Conservation (phyloP, 176 grass and related monocot genomes). For the Poa annua region DNA sequence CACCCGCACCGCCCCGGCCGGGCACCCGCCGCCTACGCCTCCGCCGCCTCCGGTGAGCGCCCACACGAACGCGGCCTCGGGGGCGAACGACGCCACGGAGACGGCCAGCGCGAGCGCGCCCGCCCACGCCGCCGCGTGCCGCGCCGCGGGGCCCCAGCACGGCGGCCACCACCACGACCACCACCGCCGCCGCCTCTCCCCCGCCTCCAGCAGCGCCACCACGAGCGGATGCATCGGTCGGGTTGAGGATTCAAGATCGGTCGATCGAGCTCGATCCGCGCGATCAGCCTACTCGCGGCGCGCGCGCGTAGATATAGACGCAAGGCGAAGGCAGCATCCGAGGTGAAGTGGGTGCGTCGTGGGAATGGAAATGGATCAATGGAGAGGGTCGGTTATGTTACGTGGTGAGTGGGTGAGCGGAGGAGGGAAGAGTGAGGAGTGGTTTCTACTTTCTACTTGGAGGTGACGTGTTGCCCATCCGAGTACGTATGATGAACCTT, state of each 20-base stretch:
- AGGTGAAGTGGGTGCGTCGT: conserved; percentile 14
- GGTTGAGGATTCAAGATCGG: not conserved
- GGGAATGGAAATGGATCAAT: not conserved
- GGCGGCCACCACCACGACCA: conserved; percentile 3
- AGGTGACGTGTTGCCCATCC: not conserved
- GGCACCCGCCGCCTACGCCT: conserved; percentile 28
- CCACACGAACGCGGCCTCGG: conserved; percentile 81
- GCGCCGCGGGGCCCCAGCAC: conserved; percentile 45
- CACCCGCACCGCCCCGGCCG: conserved; percentile 47
- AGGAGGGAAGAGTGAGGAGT: conserved; percentile 10
- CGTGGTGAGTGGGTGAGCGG: conserved; percentile 20
- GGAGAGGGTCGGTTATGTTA: conserved; percentile 3
- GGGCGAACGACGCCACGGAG: conserved; percentile 65
- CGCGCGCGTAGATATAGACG: not conserved
- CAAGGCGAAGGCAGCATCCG: not conserved
- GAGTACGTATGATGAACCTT: no score
- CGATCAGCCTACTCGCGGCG: not conserved
- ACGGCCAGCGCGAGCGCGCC: conserved; percentile 59
- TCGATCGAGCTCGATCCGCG: not conserved
- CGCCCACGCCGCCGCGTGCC: conserved; percentile 62
- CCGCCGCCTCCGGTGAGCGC: conserved; percentile 21
- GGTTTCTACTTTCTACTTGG: not conserved
- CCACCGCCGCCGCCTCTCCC: not conserved
- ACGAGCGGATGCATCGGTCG: conserved; percentile 45
- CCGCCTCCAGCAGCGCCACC: conserved; percentile 33